Evolutionary conservation across 192 early-diverging fungal species (phyloP).

Genomic region (Chytriomyces hyalinus): DNA sequence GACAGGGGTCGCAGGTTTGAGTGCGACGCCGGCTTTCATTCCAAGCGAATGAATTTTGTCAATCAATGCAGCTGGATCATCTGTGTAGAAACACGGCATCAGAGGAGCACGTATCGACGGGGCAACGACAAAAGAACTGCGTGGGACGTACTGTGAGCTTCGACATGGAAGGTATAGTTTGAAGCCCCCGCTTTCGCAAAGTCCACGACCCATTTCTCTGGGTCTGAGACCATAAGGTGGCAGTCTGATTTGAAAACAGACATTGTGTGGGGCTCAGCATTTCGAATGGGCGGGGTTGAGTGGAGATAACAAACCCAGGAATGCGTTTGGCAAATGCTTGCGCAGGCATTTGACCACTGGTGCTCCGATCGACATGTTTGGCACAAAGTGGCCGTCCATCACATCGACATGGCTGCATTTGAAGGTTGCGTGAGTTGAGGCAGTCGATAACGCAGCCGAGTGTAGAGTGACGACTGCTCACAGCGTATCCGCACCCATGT

Average conservation of each 20-base stretch:
- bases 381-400: constrained; percentile 98
- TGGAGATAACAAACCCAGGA: constrained; percentile 65
- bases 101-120: not conserved
- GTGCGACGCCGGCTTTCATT: constrained; percentile 91
- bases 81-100: not conserved
- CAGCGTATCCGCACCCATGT: constrained; percentile 89
- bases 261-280: not conserved
- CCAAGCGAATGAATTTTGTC: constrained; percentile 77
- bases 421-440: constrained; percentile 23
- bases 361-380: constrained; percentile 93
- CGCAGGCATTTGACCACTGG: constrained; percentile 88
- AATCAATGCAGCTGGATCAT: constrained; percentile 76
- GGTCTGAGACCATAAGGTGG: constrained; percentile 78
- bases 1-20: constrained; percentile 87
- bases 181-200: constrained; percentile 89
- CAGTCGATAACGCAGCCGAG: not conserved
- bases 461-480: constrained; percentile 45
- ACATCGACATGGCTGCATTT: constrained; percentile 67
- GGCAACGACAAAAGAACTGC: not conserved
- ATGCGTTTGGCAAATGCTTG: constrained; percentile 81
- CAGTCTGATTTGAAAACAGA: constrained; percentile 58
- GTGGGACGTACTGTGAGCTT: constrained; percentile 68
- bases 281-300: not conserved
- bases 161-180: constrained; percentile 91
- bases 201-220: constrained; percentile 90